A percentile compares a stretch with the other conserved stretches of the same genome.
These are phyloP conservation scores for Chlorella sp. DNA, from an alignment of 139 green algal genomes.

Conservation along the genomic window DNA sequence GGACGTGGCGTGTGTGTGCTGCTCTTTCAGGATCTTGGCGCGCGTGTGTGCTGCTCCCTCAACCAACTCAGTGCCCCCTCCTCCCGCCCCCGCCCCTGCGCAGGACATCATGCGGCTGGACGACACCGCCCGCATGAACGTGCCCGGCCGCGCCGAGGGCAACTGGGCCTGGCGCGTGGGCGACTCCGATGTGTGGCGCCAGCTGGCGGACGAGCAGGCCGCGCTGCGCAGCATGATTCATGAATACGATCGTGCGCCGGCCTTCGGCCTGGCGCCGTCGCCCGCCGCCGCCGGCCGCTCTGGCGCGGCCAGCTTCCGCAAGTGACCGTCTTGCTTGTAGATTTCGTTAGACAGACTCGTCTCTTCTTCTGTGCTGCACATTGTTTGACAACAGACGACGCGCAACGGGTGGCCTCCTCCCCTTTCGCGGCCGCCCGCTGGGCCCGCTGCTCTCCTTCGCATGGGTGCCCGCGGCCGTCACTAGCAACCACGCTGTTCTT, in stretches of 20 bases:
- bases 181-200: conserved; percentile 15
- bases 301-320: not conserved
- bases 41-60: too few relatives aligned
- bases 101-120: conserved; percentile 97
- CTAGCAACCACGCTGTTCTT: too few relatives aligned
- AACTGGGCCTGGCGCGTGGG: conserved; percentile 89
- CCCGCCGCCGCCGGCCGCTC: not conserved
- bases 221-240: conserved; percentile 22
- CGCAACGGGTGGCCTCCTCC: too few relatives aligned
- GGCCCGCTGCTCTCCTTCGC: too few relatives aligned
- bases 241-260: conserved; percentile 10
- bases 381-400: too few relatives aligned
- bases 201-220: conserved; percentile 18
- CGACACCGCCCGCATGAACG: conserved; percentile 95
- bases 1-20: too few relatives aligned
- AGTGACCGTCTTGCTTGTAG: not conserved
- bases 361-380: too few relatives aligned
- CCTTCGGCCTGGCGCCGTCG: not conserved
- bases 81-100: not conserved
- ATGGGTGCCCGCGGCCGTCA: too few relatives aligned
- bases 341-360: not conserved
- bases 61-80: too few relatives aligned
- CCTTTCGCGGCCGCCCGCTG: too few relatives aligned
- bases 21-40: too few relatives aligned
- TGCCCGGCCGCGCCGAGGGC: conserved; percentile 81